Conservation (phyloP, 495 filamentous ascomycete genomes). For the Lophium mytilinum region DNA sequence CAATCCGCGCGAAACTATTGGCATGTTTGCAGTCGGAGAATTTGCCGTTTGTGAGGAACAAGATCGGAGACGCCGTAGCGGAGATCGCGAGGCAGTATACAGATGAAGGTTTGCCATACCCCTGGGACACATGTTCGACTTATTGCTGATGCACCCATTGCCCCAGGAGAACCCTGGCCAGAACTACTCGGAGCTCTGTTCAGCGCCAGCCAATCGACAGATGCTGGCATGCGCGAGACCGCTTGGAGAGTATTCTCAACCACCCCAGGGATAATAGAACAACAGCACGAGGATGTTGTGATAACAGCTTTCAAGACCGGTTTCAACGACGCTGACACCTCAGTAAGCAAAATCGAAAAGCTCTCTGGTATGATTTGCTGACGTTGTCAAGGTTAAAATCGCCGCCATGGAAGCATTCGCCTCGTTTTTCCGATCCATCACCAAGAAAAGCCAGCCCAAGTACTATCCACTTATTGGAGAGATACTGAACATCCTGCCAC, state of each 20-base stretch:
- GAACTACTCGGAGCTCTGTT: conserved; percentile 83
- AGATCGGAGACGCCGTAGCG: conserved; percentile 92
- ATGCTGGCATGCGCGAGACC: conserved; percentile 74
- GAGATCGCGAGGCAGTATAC: conserved; percentile 92
- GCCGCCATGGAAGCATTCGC: conserved; percentile 95
- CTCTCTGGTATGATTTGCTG: background rate
- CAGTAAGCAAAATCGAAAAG: conserved; percentile 43
- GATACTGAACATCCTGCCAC: conserved; percentile 84
- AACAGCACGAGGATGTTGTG: conserved; percentile 83
- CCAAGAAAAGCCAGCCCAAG: conserved; percentile 76
- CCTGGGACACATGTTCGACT: background rate
- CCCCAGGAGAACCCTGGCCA: conserved; percentile 73
- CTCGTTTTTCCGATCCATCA: conserved; percentile 83
- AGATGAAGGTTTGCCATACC: conserved; percentile 58
- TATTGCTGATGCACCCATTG: conserved; percentile 4
- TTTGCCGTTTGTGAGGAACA: conserved; percentile 69
- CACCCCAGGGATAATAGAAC: conserved; percentile 93
- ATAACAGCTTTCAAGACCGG: conserved; percentile 77
- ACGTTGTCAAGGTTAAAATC: conserved; percentile 60
- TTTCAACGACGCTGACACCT: conserved; percentile 79
- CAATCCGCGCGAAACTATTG: conserved; percentile 75
- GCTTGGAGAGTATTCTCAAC: conserved; percentile 92
- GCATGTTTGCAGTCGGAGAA: conserved; percentile 64
- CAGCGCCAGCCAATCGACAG: conserved; percentile 73
- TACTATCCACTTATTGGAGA: conserved; percentile 81